Base-by-base conservation (phyloP, 805 yeast genomes). In the Metschnikowia arizonensis region DNA sequence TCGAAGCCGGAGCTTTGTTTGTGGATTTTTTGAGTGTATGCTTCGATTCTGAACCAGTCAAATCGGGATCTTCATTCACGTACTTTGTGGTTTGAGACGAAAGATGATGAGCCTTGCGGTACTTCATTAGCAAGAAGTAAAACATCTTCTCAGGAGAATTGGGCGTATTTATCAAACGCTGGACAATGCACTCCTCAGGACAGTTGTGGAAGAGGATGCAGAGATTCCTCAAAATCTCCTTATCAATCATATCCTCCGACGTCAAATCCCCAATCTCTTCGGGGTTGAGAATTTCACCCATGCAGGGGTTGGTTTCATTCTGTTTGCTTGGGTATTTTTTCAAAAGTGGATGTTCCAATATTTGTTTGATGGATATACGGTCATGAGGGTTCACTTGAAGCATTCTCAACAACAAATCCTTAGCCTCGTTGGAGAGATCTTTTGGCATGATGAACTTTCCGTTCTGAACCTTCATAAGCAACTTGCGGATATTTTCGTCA, bases 401-500 rank as follows among this genome's bases (percentile, higher is more conserved):
- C 85, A 93, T 93, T 50, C 76, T 74, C 49, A 81, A 66, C 43
- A 93, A 85, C 51, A 93, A 75, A 64, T 93, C 97, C 59, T 81
- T 82, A 4, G 99, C 98, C 54, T 93, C 96, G 25, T 71, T 54
- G 2, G 95, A 84, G 33, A 93, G 69, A 48, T 83, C 82, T 35
- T 74, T 74, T 30, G 97, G 97, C 83, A 91, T 87, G 46, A 77
- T 77, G 63, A 82, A 93, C 57, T 79, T 77, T 32, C 99, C 99
- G 44, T 83, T 79, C 68, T 91, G 97, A 18, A 93, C 99, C 62
- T 93, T 93, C 54, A 88, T 69, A 40, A 93, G 73, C 52, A 93
- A 71, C 58, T 85, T 83, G 57, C 98, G 78, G 52, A 93, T 89
- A 63, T 89, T 89, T 54, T 91, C 97, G 65, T 93, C 97, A 65